phyloP scores from a whole-genome alignment of 495 filamentous ascomycete species.

The Hyphodiscus hymeniophilus region DNA sequence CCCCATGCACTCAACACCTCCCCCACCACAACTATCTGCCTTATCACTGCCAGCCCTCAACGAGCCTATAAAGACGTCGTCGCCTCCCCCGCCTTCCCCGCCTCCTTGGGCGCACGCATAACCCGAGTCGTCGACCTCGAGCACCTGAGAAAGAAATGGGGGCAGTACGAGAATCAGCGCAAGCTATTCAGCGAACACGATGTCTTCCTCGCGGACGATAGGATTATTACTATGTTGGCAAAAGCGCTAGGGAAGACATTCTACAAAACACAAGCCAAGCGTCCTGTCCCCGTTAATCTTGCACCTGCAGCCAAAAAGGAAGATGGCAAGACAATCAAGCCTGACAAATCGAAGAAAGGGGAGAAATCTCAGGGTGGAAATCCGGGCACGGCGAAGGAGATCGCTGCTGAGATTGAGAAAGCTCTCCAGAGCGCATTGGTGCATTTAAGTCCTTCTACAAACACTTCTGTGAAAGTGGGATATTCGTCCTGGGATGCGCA shows the following conservation, averaged over 20 bases:
- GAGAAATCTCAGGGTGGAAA: too few relatives aligned
- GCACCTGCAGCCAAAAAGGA: conserved; percentile 51
- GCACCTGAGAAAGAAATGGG: conserved; percentile 81
- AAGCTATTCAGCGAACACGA: conserved; percentile 80
- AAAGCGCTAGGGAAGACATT: conserved; percentile 77
- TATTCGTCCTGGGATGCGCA: conserved; percentile 63
- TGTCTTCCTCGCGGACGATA: conserved; percentile 80
- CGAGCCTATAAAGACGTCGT: conserved; percentile 83
- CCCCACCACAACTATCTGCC: conserved; percentile 60
- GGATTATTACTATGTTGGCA: conserved; percentile 70
- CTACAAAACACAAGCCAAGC: conserved; percentile 68
- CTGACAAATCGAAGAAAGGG: too few relatives aligned
- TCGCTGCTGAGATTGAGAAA: conserved; percentile 65
- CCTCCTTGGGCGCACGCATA: conserved; percentile 61
- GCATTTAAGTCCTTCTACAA: conserved; percentile 58
- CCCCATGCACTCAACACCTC: conserved; percentile 64
- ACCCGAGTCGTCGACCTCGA: conserved; percentile 70
- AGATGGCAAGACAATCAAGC: conserved; percentile 57
- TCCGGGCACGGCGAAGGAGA: conserved; percentile 38
- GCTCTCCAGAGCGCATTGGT: conserved; percentile 64
- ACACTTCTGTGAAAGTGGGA: conserved; percentile 62
- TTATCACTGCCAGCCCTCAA: conserved; percentile 83
- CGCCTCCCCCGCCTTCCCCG: conserved; percentile 64
- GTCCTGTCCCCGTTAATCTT: conserved; percentile 78
- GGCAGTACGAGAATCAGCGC: conserved; percentile 75